Conservation (phyloP, 2,329 filamentous ascomycete genomes). For the Achaetomium macrosporum region DNA sequence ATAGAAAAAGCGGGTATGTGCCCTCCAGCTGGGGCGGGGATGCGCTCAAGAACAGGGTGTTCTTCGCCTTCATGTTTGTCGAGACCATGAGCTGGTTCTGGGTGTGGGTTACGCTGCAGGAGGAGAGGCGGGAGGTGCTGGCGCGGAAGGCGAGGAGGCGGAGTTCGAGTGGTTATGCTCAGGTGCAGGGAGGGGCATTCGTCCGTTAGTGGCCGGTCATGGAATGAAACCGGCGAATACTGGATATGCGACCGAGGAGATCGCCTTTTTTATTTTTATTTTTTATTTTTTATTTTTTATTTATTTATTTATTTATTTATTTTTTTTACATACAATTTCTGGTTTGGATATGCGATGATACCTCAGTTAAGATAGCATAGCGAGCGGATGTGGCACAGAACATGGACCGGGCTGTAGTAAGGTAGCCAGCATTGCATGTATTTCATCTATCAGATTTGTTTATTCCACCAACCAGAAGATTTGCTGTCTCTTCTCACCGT, state of each 20-base stretch:
- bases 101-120: conserved; percentile 65
- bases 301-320: background rate
- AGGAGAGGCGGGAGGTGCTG: conserved; percentile 49
- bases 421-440: background rate
- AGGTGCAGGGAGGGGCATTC: background rate
- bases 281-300: background rate
- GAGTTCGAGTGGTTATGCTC: conserved; percentile 7
- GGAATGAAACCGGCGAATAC: background rate
- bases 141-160: conserved; percentile 34
- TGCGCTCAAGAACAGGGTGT: conserved; percentile 72
- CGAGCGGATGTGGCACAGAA: background rate
- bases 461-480: background rate
- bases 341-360: conserved; percentile 1
- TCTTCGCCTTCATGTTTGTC: conserved; percentile 79
- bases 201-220: background rate
- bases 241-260: background rate
- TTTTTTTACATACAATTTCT: background rate
- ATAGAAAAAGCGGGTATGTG: conserved; percentile 28
- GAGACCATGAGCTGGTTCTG: conserved; percentile 86
- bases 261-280: background rate
- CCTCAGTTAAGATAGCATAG: conserved; percentile 1
- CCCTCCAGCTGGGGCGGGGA: conserved; percentile 51
- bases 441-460: background rate
- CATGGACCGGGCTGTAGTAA: background rate
- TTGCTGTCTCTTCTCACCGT: background rate